Base-by-base conservation (phyloP, 805 yeast genomes). In the Pichia gijzeniarum region DNA sequence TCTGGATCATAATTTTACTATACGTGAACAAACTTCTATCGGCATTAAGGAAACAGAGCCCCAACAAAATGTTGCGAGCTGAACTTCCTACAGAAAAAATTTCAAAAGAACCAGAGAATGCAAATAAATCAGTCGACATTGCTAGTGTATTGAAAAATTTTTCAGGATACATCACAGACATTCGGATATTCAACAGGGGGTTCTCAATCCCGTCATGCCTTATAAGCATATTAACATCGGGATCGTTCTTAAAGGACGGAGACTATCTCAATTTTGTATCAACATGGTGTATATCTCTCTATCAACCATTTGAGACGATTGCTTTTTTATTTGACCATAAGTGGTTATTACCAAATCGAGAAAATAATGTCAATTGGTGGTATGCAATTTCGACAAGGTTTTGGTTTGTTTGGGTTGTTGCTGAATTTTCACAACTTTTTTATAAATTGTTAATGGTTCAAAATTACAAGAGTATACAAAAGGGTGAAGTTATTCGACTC, bases 391-490 rank as follows among this genome's bases (percentile, higher is more conserved):
- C 68, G 3, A 57, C 64, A 18, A 52, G 61, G 31, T 39, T 64
- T 12, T 66, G 70, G 70, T 68, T 66, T 6, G 41, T 59, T 0
- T 66, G 55, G 51, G 68, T 66, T 21, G 54, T 59, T n/a, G 43
- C 61, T 20, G 69, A 65, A 47, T 45, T 65, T 8, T 45, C 55
- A 20, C 45, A 46, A 17, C 16, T 38, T 9, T 20, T 32, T 3
- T 35, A 46, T 30, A 38, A 20, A 33, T 3, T 46, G 4, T 13
- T 41, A 6, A 14, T 22, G 9, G 18, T 9, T 5, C 30, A 44
- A 18, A 31, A 33, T 9, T 34, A 49, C 16, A 60, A 61, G 30
- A 41, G 40, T 20, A 34, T 51, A 17, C 43, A 46, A n/a, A 49
- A 48, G 19, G 27, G 28, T 1, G 43, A 48, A 25, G 35, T 50